Percentiles rank a stretch among this genome's conserved stretches.
These are phyloP conservation scores for Leccinum fuscescens DNA, from an alignment of 1,284 basidiomycete genomes.

Conservation along the genomic window DNA sequence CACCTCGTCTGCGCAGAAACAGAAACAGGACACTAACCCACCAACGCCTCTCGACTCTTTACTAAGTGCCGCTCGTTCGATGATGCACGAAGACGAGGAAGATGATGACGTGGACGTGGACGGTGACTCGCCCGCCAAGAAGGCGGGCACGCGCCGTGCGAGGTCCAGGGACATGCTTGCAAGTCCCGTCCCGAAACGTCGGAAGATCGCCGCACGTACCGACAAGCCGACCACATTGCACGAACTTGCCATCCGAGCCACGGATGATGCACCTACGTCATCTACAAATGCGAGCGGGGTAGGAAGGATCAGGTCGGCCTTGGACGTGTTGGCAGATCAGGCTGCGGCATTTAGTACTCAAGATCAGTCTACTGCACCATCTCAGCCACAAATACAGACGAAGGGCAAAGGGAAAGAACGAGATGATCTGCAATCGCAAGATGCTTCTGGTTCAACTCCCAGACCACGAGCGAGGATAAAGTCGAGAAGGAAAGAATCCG, in stretches of 20 bases:
- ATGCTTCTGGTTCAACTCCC: constrained; percentile 2
- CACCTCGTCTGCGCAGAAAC: constrained; percentile 24
- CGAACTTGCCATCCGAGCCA: constrained; percentile 1
- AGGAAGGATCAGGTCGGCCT: constrained; percentile 45
- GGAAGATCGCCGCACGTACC: constrained; percentile 17
- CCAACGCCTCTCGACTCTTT: constrained; percentile 50
- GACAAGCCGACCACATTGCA: constrained; percentile 13
- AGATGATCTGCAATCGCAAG: constrained; percentile 2
- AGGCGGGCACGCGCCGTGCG: constrained; percentile 14
- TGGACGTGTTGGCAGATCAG: constrained; percentile 72
- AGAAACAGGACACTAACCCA: constrained; percentile 24
- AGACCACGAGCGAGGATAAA: constrained; percentile 12
- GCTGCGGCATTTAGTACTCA: constrained; percentile 45
- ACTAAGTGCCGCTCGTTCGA: constrained; percentile 58
- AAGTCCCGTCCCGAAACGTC: constrained; percentile 36
- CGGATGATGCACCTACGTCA: background rate
- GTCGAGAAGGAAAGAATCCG: constrained; percentile 8
- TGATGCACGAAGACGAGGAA: constrained; percentile 45
- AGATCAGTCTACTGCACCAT: constrained; percentile 12
- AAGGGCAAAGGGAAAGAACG: constrained; percentile 24
- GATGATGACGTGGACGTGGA: constrained; percentile 21
- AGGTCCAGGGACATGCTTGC: constrained; percentile 31
- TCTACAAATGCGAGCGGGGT: constrained; percentile 1
- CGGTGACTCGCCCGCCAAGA: constrained; percentile 13
- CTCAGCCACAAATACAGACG: constrained; percentile 1